These are phyloP conservation scores for Pseudogymnoascus sp. DNA, from an alignment of 2,329 filamentous ascomycete species.

Conservation along the genomic window DNA sequence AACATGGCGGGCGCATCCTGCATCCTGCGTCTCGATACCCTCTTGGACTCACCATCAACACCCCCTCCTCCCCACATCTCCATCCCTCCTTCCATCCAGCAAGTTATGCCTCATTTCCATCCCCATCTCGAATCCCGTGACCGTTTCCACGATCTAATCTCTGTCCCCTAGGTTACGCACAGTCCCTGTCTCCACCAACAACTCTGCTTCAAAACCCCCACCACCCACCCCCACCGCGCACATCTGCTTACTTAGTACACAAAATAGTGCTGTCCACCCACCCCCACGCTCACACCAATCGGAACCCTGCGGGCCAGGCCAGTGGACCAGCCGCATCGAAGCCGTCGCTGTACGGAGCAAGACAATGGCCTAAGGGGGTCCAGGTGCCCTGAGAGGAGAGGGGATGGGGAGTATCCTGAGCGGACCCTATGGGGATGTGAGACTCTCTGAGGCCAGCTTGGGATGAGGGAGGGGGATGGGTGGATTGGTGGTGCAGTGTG, in stretches of 20 bases:
- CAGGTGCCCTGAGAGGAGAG: background rate
- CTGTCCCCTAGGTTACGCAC: background rate
- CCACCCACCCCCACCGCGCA: background rate
- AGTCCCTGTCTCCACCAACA: background rate
- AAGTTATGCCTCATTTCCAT: background rate
- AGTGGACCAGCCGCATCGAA: background rate
- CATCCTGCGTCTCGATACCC: background rate
- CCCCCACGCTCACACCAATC: background rate
- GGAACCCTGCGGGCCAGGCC: background rate
- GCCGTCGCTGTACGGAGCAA: background rate
- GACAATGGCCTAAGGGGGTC: background rate
- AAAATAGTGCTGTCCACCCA: background rate
- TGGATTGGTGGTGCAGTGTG: background rate
- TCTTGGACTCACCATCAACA: no score
- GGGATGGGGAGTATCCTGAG: background rate
- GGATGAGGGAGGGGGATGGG: background rate
- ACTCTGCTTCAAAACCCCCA: no score
- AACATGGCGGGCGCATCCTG: background rate
- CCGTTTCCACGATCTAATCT: background rate
- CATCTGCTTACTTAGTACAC: background rate
- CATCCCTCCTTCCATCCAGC: background rate
- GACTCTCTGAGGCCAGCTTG: background rate
- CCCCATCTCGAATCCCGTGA: background rate
- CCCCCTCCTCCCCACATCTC: background rate
- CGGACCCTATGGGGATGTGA: background rate